Percentiles rank a stretch among this genome's conserved stretches.
Conservation (phyloP, 768 basidiomycete genomes). For the Lentinula guzmanii region DNA sequence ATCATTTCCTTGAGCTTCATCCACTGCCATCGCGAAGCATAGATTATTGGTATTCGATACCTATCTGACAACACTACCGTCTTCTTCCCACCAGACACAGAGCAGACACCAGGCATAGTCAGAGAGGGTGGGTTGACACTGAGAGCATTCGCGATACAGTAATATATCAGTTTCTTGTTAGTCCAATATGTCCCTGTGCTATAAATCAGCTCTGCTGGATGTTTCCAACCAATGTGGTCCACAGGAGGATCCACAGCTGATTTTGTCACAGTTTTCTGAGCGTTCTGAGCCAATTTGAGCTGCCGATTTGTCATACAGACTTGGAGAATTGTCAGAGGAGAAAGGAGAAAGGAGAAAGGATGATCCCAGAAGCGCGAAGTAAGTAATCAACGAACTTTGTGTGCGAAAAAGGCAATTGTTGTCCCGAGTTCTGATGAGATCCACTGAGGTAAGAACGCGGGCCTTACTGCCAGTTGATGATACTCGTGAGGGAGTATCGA, state of each 20-base stretch:
- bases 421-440: too few species aligned
- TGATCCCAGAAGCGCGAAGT: too few species aligned
- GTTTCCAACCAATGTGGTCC: not conserved
- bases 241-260: not conserved
- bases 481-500: too few species aligned
- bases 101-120: not conserved
- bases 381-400: too few species aligned
- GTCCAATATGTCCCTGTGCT: slow-evolving; percentile 3
- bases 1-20: not conserved
- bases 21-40: slow-evolving; percentile 1
- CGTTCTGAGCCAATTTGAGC: not conserved
- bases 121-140: not conserved
- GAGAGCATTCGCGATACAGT: not conserved
- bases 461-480: too few species aligned
- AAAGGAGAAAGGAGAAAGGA: too few species aligned
- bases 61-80: not conserved
- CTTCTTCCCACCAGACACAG: slow-evolving; percentile 1
- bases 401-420: too few species aligned
- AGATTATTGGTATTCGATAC: slow-evolving; percentile 2
- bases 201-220: slow-evolving; percentile 2
- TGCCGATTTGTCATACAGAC: not conserved
- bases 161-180: slow-evolving; percentile 1
- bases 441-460: too few species aligned
- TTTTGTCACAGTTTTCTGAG: not conserved
- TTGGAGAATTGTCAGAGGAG: not conserved